These are phyloP conservation scores for Scortechinia acanthostroma DNA, from an alignment of 2,329 filamentous ascomycete species.

Conservation along the genomic window DNA sequence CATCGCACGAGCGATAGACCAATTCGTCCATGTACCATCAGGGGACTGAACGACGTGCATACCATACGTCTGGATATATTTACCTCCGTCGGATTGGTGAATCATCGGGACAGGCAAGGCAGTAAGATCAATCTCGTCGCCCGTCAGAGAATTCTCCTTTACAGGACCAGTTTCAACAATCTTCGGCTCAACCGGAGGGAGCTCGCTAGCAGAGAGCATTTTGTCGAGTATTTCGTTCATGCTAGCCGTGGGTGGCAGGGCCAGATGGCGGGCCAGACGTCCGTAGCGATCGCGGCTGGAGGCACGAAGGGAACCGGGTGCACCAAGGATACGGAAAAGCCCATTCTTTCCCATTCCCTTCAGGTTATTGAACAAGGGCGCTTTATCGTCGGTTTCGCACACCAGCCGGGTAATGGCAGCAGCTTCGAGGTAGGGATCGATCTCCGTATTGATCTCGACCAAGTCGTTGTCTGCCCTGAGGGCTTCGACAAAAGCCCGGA, in stretches of 20 bases:
- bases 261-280: slow-evolving; percentile 30
- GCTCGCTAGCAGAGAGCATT: slow-evolving; percentile 24
- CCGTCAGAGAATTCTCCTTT: slow-evolving; percentile 29
- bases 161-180: slow-evolving; percentile 25
- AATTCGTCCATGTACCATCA: slow-evolving; percentile 35
- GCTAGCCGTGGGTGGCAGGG: slow-evolving; percentile 22
- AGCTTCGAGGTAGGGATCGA: slow-evolving; percentile 34
- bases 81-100: slow-evolving; percentile 35
- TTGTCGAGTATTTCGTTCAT: slow-evolving; percentile 29
- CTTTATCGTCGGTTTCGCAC: slow-evolving; percentile 33
- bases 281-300: slow-evolving; percentile 22
- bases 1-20: slow-evolving; percentile 36
- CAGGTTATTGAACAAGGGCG: slow-evolving; percentile 42
- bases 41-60: slow-evolving; percentile 36
- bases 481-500: slow-evolving; percentile 34
- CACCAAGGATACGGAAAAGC: slow-evolving; percentile 37
- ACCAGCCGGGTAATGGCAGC: slow-evolving; percentile 35
- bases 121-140: slow-evolving; percentile 30
- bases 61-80: slow-evolving; percentile 40
- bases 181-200: slow-evolving; percentile 17
- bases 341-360: slow-evolving; percentile 33
- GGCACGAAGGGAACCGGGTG: slow-evolving; percentile 25
- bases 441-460: slow-evolving; percentile 29
- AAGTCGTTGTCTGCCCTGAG: slow-evolving; percentile 32
- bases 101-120: slow-evolving; percentile 29